Conservation (phyloP, 2,329 filamentous ascomycete genomes). For the Aphanocladium album region DNA sequence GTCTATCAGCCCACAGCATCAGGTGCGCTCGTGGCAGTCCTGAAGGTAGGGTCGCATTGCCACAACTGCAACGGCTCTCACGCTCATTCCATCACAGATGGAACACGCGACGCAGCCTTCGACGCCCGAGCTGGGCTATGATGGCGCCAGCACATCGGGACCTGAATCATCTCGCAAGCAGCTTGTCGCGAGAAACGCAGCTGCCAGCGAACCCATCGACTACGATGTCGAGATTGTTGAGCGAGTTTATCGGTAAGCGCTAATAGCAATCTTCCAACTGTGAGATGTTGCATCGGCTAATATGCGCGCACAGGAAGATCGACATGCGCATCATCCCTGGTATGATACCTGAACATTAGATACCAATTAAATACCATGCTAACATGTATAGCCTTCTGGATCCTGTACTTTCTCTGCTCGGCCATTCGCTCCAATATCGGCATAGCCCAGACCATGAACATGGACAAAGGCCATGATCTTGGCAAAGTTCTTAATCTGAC, state of each 20-base stretch:
- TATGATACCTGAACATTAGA: constrained; percentile 21
- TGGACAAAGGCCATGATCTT: constrained; percentile 65
- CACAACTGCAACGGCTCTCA: neutral
- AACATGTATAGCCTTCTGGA: constrained; percentile 66
- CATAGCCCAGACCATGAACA: constrained; percentile 93
- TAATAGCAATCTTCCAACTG: neutral
- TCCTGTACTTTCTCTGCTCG: constrained; percentile 86
- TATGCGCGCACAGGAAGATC: constrained; percentile 37
- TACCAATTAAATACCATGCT: too few relatives aligned
- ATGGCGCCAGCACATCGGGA: neutral
- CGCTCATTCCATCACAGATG: neutral
- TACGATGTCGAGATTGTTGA: constrained; percentile 50
- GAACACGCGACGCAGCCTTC: neutral
- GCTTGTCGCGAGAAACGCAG: neutral
- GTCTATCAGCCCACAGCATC: neutral
- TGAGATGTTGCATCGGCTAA: neutral
- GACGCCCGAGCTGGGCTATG: constrained; percentile 1
- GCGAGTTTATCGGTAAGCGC: constrained; percentile 43
- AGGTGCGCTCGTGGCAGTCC: neutral
- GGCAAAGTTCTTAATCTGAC: constrained; percentile 63
- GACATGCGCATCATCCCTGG: constrained; percentile 56
- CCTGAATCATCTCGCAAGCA: neutral
- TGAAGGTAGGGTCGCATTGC: neutral
- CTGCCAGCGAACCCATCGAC: constrained; percentile 22
- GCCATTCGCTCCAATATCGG: constrained; percentile 89